phyloP scores from a whole-genome alignment of 2,329 filamentous ascomycete species.

The Nothophaeocryptopus gaeumannii region DNA sequence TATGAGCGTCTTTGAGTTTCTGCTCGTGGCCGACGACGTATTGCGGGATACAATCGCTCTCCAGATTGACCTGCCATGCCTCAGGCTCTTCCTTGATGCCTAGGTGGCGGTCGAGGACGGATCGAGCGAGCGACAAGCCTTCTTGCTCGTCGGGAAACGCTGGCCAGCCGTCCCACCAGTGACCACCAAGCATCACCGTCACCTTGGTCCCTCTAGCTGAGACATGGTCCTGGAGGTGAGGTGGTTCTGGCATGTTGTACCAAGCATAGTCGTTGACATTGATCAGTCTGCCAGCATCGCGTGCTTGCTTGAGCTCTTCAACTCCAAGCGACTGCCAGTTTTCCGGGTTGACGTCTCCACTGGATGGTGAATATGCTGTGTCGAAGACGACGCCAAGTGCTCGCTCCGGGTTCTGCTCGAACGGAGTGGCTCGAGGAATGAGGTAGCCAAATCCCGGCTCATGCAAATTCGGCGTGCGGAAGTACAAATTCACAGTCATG shows the following conservation, averaged over 20 bases:
- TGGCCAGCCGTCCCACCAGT: slow-evolving; percentile 74
- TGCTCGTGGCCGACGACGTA: slow-evolving; percentile 74
- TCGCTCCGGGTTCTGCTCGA: slow-evolving; percentile 73
- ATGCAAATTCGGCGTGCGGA: slow-evolving; percentile 61
- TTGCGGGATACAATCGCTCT: slow-evolving; percentile 81
- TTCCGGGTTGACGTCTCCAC: slow-evolving; percentile 22
- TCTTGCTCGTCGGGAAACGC: slow-evolving; percentile 63
- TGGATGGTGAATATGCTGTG: slow-evolving; percentile 52
- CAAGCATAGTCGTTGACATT: slow-evolving; percentile 36
- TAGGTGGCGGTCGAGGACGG: slow-evolving; percentile 70
- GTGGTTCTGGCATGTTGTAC: slow-evolving; percentile 33
- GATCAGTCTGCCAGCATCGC: slow-evolving; percentile 27
- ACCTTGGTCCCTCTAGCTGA: slow-evolving; percentile 69
- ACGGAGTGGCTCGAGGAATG: slow-evolving; percentile 70
- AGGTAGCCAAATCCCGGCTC: slow-evolving; percentile 85
- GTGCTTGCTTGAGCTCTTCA: slow-evolving; percentile 25
- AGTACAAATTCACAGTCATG: slow-evolving; percentile 91
- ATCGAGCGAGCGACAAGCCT: slow-evolving; percentile 66
- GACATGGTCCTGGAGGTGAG: slow-evolving; percentile 34
- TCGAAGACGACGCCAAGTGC: slow-evolving; percentile 93
- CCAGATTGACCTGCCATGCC: slow-evolving; percentile 59
- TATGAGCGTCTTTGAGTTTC: slow-evolving; percentile 58
- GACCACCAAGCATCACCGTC: slow-evolving; percentile 91
- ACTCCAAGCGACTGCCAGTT: slow-evolving; percentile 26
- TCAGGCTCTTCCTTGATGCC: slow-evolving; percentile 63